These are phyloP conservation scores for Pilaira anomala DNA, from an alignment of 192 early-diverging fungal species.

Conservation along the genomic window DNA sequence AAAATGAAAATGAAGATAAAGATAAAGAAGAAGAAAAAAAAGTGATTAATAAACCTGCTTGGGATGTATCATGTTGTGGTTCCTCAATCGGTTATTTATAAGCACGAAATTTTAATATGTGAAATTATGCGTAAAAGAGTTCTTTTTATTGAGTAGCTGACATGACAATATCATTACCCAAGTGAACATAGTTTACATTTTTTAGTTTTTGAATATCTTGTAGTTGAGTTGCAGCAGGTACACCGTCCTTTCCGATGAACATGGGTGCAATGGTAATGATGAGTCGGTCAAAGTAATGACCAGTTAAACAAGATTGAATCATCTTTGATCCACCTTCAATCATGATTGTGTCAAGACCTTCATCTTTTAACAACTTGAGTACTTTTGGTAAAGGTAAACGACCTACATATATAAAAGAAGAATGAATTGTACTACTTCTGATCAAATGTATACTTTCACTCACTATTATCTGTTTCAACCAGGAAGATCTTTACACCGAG, in stretches of 20 bases:
- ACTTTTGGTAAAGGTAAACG: conserved; percentile 23
- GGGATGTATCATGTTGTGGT: too few relatives aligned
- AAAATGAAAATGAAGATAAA: too few relatives aligned
- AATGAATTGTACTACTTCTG: not conserved
- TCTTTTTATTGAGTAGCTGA: not conserved
- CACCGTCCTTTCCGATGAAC: conserved; percentile 60
- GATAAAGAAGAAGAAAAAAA: too few relatives aligned
- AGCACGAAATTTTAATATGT: too few relatives aligned
- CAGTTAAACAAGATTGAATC: conserved; percentile 61
- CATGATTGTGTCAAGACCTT: conserved; percentile 65
- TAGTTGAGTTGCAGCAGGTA: conserved; percentile 4
- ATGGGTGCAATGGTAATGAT: conserved; percentile 74
- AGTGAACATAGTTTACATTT: conserved; percentile 8
- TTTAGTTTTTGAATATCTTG: not conserved
- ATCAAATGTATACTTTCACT: too few relatives aligned
- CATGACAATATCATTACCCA: conserved; percentile 35
- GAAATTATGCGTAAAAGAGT: too few relatives aligned
- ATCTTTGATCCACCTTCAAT: conserved; percentile 85
- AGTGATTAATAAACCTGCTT: too few relatives aligned
- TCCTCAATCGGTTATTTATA: too few relatives aligned
- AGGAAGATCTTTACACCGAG: conserved; percentile 60
- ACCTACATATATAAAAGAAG: not conserved
- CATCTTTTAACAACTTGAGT: conserved; percentile 18
- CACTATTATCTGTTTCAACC: not conserved
- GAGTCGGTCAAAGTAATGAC: conserved; percentile 42